Percentiles rank a stretch among this genome's conserved stretches.
Evolutionary conservation across 208 protist genomes (phyloP).

Genomic region (Leptomonas pyrrhocoris): DNA sequence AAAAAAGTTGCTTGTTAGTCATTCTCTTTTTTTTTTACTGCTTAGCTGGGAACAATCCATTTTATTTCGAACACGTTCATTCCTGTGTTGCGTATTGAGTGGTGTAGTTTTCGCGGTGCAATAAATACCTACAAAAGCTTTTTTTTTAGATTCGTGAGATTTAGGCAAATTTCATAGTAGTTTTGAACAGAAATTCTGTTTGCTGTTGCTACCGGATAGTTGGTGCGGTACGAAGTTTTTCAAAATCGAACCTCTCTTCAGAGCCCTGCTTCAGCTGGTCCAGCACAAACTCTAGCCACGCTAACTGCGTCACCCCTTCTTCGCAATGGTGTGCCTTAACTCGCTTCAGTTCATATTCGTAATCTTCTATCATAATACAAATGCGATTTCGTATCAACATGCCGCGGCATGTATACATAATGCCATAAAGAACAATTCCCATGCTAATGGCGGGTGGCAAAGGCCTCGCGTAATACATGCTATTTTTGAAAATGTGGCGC

Average conservation of each 20-base stretch:
- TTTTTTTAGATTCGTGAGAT: too few species aligned
- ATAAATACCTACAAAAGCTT: too few species aligned
- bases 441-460: constrained; percentile 88
- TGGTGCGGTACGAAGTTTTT: constrained; percentile 65
- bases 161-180: too few species aligned
- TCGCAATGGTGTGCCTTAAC: constrained; percentile 91
- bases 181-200: background rate
- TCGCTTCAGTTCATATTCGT: constrained; percentile 91
- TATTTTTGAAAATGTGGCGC: constrained; percentile 91
- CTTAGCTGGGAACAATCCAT: too few species aligned
- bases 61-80: too few species aligned
- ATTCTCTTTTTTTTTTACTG: too few species aligned
- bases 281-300: constrained; percentile 89
- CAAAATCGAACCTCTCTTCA: constrained; percentile 84
- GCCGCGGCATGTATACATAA: constrained; percentile 83
- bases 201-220: constrained; percentile 24
- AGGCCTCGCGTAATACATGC: constrained; percentile 85
- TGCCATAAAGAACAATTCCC: constrained; percentile 83
- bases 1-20: too few species aligned
- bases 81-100: too few species aligned
- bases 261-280: constrained; percentile 84
- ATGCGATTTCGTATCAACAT: constrained; percentile 90
- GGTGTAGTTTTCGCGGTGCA: too few species aligned
- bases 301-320: constrained; percentile 83
- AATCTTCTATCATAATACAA: constrained; percentile 91